Percentiles rank a stretch among this genome's conserved stretches.
Conservation (phyloP, 768 basidiomycete genomes). For the Neoboletus magnificus region DNA sequence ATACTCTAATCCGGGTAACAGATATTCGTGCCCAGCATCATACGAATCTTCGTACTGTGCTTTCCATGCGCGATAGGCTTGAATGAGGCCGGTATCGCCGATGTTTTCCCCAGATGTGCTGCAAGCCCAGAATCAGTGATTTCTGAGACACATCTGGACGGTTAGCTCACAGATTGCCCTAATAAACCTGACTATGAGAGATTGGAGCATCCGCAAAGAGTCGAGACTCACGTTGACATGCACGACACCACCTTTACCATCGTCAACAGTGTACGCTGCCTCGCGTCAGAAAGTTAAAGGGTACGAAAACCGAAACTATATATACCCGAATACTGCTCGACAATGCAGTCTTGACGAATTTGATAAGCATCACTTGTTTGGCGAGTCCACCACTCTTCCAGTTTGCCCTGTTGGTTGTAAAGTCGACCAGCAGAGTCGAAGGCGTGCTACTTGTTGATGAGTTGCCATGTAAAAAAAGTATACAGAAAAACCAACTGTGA, state of each 20-base stretch:
- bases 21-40: slow-evolving; percentile 58
- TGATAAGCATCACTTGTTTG: slow-evolving; percentile 81
- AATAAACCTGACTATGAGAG: background rate
- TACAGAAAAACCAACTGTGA: slow-evolving; percentile 54
- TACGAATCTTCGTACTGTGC: slow-evolving; percentile 61
- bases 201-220: background rate
- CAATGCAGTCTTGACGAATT: slow-evolving; percentile 79
- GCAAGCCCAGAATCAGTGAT: slow-evolving; percentile 12
- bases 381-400: slow-evolving; percentile 93
- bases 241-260: slow-evolving; percentile 79
- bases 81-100: slow-evolving; percentile 80
- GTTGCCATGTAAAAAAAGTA: background rate
- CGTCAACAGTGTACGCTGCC: slow-evolving; percentile 75
- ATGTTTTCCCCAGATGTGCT: slow-evolving; percentile 93
- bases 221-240: slow-evolving; percentile 70
- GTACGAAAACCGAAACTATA: slow-evolving; percentile 32
- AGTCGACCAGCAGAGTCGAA: slow-evolving; percentile 88
- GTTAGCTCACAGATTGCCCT: slow-evolving; percentile 73
- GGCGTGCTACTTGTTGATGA: slow-evolving; percentile 55
- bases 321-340: slow-evolving; percentile 86
- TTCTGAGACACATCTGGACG: background rate
- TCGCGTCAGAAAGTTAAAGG: background rate
- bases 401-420: slow-evolving; percentile 86
- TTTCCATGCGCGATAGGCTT: slow-evolving; percentile 92
- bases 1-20: slow-evolving; percentile 78